phyloP scores from a whole-genome alignment of 2,329 filamentous ascomycete genomes.

The Arthrobotrys megalospora region DNA sequence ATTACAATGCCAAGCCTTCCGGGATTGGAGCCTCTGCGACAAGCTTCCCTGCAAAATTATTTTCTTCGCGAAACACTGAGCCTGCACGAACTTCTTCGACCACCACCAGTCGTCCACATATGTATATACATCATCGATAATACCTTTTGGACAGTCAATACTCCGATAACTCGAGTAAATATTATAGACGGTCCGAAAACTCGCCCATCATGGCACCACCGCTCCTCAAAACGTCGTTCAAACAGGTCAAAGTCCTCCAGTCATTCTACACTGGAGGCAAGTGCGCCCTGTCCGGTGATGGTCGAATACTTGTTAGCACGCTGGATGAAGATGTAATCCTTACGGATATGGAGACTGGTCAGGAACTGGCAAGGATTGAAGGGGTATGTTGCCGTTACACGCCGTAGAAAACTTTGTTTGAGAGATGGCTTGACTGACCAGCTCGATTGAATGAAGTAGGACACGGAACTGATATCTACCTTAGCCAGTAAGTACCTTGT shows the following conservation, averaged over 20 bases:
- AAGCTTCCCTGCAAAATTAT: constrained; percentile 33
- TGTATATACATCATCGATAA: constrained; percentile 1
- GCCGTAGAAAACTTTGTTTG: constrained; percentile 2
- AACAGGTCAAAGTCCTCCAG: constrained; percentile 84
- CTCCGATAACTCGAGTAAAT: background rate
- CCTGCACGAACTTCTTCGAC: background rate
- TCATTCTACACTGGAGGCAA: constrained; percentile 95
- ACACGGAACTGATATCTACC: constrained; percentile 84
- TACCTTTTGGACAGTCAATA: background rate
- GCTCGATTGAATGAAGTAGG: constrained; percentile 69
- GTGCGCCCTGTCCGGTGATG: constrained; percentile 84
- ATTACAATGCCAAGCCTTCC: constrained; percentile 6
- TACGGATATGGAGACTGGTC: constrained; percentile 85
- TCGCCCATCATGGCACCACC: constrained; percentile 67
- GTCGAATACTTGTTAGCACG: constrained; percentile 86
- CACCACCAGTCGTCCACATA: background rate
- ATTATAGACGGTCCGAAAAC: background rate
- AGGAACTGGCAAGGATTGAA: constrained; percentile 86
- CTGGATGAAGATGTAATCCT: constrained; percentile 93
- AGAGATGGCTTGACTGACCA: constrained; percentile 48
- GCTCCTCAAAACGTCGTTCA: constrained; percentile 86
- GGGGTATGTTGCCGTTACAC: constrained; percentile 73
- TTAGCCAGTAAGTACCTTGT: constrained; percentile 72
- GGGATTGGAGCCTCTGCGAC: constrained; percentile 11
- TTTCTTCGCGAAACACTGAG: constrained; percentile 18